phyloP scores from a whole-genome alignment of 768 basidiomycete species.

The Suillus spraguei region DNA sequence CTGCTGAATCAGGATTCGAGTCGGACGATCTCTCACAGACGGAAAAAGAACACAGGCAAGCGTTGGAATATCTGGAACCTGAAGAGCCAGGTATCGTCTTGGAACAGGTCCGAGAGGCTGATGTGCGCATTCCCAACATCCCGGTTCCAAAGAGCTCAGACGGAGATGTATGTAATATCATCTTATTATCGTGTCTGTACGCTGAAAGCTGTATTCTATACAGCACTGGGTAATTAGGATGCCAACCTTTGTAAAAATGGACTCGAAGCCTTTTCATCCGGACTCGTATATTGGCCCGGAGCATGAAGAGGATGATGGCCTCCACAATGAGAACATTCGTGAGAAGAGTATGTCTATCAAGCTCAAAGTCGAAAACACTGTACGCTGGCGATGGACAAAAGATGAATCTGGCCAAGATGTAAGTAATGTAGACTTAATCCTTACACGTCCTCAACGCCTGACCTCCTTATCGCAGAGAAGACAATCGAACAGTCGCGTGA shows the following conservation, averaged over 20 bases:
- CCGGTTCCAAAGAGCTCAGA: slow-evolving; percentile 81
- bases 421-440: slow-evolving; percentile 35
- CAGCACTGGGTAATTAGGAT: slow-evolving; percentile 89
- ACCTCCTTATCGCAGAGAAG: slow-evolving; percentile 52
- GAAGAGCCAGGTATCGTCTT: slow-evolving; percentile 61
- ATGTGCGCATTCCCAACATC: slow-evolving; percentile 84
- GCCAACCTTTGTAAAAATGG: slow-evolving; percentile 92
- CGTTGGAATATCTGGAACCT: slow-evolving; percentile 82
- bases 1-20: slow-evolving; percentile 48
- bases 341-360: slow-evolving; percentile 86
- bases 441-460: slow-evolving; percentile 10
- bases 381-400: slow-evolving; percentile 94
- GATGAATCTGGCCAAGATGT: slow-evolving; percentile 77
- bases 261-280: slow-evolving; percentile 87
- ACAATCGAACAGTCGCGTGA: slow-evolving; percentile 88
- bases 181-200: slow-evolving; percentile 6
- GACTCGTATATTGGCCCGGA: slow-evolving; percentile 85
- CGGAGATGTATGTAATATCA: slow-evolving; percentile 61
- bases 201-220: slow-evolving; percentile 11
- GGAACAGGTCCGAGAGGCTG: slow-evolving; percentile 62
- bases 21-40: slow-evolving; percentile 69
- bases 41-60: slow-evolving; percentile 60
- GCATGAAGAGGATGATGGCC: slow-evolving; percentile 66
- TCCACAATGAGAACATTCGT: slow-evolving; percentile 59
- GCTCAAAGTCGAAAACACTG: slow-evolving; percentile 89